These are phyloP conservation scores for Ramaria sp. DNA, from an alignment of 768 basidiomycete genomes.

Conservation along the genomic window DNA sequence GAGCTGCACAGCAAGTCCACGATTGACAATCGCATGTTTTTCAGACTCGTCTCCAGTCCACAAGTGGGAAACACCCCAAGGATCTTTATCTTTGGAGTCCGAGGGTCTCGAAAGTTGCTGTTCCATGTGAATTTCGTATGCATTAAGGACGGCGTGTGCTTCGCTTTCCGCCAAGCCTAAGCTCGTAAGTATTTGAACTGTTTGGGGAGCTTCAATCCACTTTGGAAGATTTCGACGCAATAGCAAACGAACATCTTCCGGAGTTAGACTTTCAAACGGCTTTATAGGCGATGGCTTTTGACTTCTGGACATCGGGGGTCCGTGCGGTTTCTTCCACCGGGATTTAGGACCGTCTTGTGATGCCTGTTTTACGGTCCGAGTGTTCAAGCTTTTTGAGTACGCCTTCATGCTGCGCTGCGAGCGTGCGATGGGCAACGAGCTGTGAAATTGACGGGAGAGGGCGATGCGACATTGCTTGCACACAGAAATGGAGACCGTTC, in stretches of 20 bases:
- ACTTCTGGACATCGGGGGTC: neutral
- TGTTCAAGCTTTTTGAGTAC: neutral
- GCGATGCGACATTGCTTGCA: neutral
- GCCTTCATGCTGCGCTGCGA: neutral
- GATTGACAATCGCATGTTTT: neutral
- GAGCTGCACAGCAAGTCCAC: neutral
- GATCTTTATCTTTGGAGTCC: neutral
- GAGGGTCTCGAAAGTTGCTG: neutral
- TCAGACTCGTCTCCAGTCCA: neutral
- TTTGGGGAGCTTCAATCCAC: neutral
- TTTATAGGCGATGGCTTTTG: neutral
- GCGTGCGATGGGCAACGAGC: neutral
- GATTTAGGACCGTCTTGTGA: neutral
- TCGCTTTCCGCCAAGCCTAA: neutral
- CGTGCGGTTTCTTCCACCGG: neutral
- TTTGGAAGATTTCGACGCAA: neutral
- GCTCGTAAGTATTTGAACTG: neutral
- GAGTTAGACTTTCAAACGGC: neutral
- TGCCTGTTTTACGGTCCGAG: neutral
- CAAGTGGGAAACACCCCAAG: slow-evolving; percentile 3
- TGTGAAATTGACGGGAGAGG: slow-evolving; percentile 1
- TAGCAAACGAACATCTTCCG: neutral
- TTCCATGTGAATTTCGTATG: neutral
- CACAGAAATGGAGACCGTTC: neutral
- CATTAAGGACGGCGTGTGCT: neutral